Evolutionary conservation across 768 basidiomycete genomes (phyloP), one percentile per base, ranked within the genome.

Genomic region (Kwoniella europaea): DNA sequence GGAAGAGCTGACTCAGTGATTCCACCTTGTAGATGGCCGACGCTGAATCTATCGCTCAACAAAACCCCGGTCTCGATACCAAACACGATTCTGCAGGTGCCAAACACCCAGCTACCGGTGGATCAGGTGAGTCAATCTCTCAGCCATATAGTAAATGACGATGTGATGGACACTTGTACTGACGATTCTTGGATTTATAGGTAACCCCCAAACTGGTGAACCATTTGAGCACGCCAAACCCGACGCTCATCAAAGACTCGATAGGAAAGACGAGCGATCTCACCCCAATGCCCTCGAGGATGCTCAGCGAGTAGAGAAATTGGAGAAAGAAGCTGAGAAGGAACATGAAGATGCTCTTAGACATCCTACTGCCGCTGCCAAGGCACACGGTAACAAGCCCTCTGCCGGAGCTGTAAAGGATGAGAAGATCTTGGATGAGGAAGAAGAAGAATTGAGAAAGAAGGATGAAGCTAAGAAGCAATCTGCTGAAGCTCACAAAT

Each of bases 351-450:
- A 76, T 50, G 68, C 66, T 7, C 58, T 71, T 20, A 62, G 69
- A 20, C 73, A 78, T 68, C 82, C 82, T 20, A 83, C 82, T 4
- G 79, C 73, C 53, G 61, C 71, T 20, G 82, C 82, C 10, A 42
- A 58, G 41, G 71, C 77, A 16, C 80, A 81, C 70, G 80, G 80
- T 18, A 81, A 81, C 66, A 76, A 79, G 71, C 82, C 82, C 4
- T 74, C 71, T 7, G 56, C 73, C 29, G 82, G 82, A 16, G 82
- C 82, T 27, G 80, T 80, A 70, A 79, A 74, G 53, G 82, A 83
- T 71, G 74, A 81, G 72, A 67, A 80, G 73, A 71, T 83, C 55
- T 50, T 76, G 41, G 73, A 77, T 9, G 82, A 83, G 16, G 82
- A 82, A 63, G 80, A 79, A 56, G 81, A 79, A 63, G 71, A 70